Conservation (phyloP, 768 basidiomycete genomes). For the Amanita rubescens region DNA sequence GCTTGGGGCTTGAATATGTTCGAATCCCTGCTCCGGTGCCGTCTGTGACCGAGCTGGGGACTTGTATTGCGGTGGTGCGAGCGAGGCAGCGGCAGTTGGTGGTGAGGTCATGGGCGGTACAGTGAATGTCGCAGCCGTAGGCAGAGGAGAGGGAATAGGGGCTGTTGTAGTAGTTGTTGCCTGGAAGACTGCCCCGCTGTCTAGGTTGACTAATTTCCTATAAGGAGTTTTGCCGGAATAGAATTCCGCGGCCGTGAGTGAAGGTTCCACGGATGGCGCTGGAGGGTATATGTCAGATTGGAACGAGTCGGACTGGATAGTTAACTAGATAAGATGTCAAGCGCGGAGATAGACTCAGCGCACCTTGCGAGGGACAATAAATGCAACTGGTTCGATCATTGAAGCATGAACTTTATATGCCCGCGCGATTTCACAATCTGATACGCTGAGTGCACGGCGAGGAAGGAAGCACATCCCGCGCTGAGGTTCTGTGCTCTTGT, state of each 20-base stretch:
- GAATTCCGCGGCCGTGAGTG: conserved; percentile 78
- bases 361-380: conserved; percentile 92
- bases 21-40: neutral
- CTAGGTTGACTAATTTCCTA: conserved; percentile 76
- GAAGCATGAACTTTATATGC: conserved; percentile 80
- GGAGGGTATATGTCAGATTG: conserved; percentile 97
- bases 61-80: neutral
- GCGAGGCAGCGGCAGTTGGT: neutral
- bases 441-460: conserved; percentile 79
- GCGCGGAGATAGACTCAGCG: conserved; percentile 14
- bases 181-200: conserved; percentile 46
- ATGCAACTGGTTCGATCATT: conserved; percentile 84
- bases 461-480: conserved; percentile 97
- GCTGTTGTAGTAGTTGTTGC: conserved; percentile 20
- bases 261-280: conserved; percentile 74
- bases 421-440: conserved; percentile 91
- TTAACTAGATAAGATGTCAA: neutral
- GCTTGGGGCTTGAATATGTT: neutral
- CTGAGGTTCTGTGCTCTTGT: conserved; percentile 88
- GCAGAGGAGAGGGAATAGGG: conserved; percentile 16
- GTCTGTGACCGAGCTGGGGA: neutral
- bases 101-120: neutral
- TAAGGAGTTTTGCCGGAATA: conserved; percentile 76
- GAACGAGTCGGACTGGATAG: conserved; percentile 78
- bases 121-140: neutral